Percentiles rank a stretch among this genome's conserved stretches.
phyloP scores from a whole-genome alignment of 2,329 filamentous ascomycete genomes.

The Ilyonectria sp. region DNA sequence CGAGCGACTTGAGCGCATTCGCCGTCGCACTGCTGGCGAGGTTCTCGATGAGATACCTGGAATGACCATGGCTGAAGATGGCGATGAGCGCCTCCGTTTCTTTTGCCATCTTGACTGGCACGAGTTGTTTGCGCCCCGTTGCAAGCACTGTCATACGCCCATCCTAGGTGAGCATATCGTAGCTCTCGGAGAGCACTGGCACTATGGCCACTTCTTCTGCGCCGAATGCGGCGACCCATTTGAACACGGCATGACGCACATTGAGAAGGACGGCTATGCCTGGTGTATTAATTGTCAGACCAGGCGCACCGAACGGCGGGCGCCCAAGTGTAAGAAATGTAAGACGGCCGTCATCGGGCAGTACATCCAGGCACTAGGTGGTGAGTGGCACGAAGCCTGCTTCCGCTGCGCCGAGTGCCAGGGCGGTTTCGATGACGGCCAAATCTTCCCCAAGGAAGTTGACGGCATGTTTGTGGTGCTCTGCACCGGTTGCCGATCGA shows the following conservation, averaged over 20 bases:
- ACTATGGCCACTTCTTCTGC: constrained; percentile 98
- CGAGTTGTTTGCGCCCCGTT: constrained; percentile 91
- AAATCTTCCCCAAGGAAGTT: constrained; percentile 74
- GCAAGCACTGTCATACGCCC: constrained; percentile 95
- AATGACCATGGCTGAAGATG: constrained; percentile 78
- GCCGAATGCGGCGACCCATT: constrained; percentile 99
- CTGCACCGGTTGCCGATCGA: constrained; percentile 73
- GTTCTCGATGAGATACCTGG: constrained; percentile 74
- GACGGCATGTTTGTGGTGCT: constrained; percentile 67
- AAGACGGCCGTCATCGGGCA: constrained; percentile 88
- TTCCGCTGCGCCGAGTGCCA: constrained; percentile 82
- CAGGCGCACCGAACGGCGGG: constrained; percentile 88
- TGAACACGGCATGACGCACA: constrained; percentile 76
- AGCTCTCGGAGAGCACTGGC: constrained; percentile 95
- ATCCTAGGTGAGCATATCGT: constrained; percentile 96
- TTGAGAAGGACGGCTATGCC: constrained; percentile 97
- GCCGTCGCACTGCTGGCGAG: constrained; percentile 71
- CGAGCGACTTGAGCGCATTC: constrained; percentile 82
- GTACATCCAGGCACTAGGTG: constrained; percentile 89
- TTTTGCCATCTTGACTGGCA: constrained; percentile 99
- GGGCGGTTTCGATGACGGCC: constrained; percentile 74
- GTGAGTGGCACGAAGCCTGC: constrained; percentile 94
- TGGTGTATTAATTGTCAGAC: constrained; percentile 97
- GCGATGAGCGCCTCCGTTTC: constrained; percentile 83
- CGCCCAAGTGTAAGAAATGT: constrained; percentile 90